Evolutionary conservation across 2,329 filamentous ascomycete species (phyloP), one percentile per base, ranked within the genome.

Genomic region (Teratosphaeria epicoccoides): DNA sequence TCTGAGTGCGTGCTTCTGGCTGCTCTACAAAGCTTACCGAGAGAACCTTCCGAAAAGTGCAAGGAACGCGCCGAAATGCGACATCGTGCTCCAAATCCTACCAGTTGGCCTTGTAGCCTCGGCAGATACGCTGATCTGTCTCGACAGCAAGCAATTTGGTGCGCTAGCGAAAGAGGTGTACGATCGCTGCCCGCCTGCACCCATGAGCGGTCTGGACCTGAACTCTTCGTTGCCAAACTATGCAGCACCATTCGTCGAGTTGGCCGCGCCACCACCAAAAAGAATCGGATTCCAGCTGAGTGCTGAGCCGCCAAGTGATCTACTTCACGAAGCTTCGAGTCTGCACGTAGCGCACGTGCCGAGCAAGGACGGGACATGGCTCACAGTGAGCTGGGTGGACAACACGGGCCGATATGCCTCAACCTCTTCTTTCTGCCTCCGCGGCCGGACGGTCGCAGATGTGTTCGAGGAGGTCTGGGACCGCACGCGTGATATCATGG

Each of bases 351-450:
- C 84, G 1, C 94, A 94, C 62, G 80, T 85, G 1, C 77, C 83
- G 51, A 90, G 86, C 61, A 74, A 83, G 10, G 86, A 91, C 64
- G 81, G 84, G 20, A 75, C 83, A 7, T 95, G 88, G 88, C 71
- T 93, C 33, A 84, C 83, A 11, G 85, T 82, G 5, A 84, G 85
- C 0, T 94, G 88, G 88, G 87, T 84, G 1, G 87, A 94, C 63
- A 87, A 82, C 58, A 79, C 79, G 24, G 88, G 88, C 1, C 81
- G 79, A 53, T 81, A 85, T 55, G 85, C 90, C 65, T 81, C 83
- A 58, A 86, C 79, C 14, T 79, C 82, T 0, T 84, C 85, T 0
- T 91, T 89, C 66, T 87, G 84, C 60, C 71, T 91, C 2, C 65
- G 44, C 74, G 81, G 14, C 76, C 81, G 68, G 73, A 77, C 59